These are phyloP conservation scores for Phytophthora sp. DNA, from an alignment of 352 stramenopile genomes.

Conservation along the genomic window DNA sequence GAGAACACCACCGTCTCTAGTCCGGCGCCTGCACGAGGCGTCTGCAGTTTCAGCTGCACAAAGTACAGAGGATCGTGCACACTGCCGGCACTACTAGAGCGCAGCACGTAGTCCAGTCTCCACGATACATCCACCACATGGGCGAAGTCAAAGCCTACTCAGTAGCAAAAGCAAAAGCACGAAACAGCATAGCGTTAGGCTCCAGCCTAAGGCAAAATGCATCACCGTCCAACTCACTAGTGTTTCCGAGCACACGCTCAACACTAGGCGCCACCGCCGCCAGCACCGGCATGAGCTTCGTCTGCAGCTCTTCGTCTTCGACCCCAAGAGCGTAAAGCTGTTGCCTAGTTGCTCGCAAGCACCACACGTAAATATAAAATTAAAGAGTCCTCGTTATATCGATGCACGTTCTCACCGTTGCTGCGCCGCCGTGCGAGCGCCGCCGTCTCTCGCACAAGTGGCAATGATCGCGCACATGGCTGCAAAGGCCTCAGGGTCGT, in stretches of 20 bases:
- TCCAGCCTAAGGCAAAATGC: not conserved
- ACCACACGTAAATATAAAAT: slow-evolving; percentile 14
- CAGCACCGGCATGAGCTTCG: slow-evolving; percentile 30
- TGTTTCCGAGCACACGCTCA: slow-evolving; percentile 38
- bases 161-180: not conserved
- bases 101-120: slow-evolving; percentile 75
- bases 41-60: slow-evolving; percentile 68
- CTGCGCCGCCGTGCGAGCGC: slow-evolving; percentile 2
- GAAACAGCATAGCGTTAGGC: not conserved
- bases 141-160: slow-evolving; percentile 72
- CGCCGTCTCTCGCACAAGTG: slow-evolving; percentile 24
- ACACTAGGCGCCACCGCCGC: slow-evolving; percentile 19
- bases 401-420: slow-evolving; percentile 16
- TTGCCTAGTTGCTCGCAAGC: slow-evolving; percentile 12
- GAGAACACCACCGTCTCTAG: slow-evolving; percentile 55
- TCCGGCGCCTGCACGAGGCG: slow-evolving; percentile 27
- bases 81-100: slow-evolving; percentile 57
- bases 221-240: slow-evolving; percentile 23
- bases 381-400: not conserved
- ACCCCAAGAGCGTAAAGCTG: slow-evolving; percentile 38
- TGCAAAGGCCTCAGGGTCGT: slow-evolving; percentile 22
- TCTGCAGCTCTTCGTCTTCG: slow-evolving; percentile 32
- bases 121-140: slow-evolving; percentile 75
- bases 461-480: slow-evolving; percentile 39
- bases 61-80: slow-evolving; percentile 68